phyloP scores from a whole-genome alignment of 208 protist species.

The Angomonas ambiguus region DNA sequence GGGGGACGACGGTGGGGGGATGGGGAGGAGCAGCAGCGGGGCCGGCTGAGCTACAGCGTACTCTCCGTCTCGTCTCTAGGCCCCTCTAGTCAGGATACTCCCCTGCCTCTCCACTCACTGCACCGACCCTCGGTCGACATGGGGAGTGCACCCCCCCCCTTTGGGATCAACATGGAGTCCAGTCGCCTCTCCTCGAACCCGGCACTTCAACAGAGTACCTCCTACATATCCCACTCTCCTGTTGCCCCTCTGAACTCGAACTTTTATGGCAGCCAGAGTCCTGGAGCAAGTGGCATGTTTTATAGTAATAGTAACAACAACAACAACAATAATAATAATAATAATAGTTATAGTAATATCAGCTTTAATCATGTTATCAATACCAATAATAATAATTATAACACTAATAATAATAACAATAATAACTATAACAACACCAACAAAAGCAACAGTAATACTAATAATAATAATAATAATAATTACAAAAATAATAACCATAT shows the following conservation, averaged over 20 bases:
- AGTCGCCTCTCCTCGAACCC: background rate
- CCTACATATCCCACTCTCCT: no score
- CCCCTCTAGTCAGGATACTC: no score
- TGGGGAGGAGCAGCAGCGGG: background rate
- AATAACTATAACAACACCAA: background rate
- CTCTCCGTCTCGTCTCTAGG: background rate
- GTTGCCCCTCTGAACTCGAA: background rate
- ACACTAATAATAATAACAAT: background rate
- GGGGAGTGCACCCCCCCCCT: background rate
- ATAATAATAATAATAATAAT: background rate
- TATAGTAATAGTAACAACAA: background rate
- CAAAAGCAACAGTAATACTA: background rate
- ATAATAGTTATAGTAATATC: background rate
- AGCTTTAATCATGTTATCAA: background rate
- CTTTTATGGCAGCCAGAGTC: background rate
- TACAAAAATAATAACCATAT: background rate
- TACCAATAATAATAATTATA: background rate
- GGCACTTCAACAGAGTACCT: background rate
- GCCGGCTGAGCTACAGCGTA: background rate
- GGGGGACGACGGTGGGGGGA: no score
- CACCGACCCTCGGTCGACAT: background rate
- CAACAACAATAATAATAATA: background rate
- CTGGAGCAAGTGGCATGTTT: background rate
- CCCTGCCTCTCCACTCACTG: background rate
- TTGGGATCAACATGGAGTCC: background rate